Evolutionary conservation across 768 basidiomycete genomes (phyloP), one percentile per base, ranked within the genome.

Genomic region (Pleurotus djamor): DNA sequence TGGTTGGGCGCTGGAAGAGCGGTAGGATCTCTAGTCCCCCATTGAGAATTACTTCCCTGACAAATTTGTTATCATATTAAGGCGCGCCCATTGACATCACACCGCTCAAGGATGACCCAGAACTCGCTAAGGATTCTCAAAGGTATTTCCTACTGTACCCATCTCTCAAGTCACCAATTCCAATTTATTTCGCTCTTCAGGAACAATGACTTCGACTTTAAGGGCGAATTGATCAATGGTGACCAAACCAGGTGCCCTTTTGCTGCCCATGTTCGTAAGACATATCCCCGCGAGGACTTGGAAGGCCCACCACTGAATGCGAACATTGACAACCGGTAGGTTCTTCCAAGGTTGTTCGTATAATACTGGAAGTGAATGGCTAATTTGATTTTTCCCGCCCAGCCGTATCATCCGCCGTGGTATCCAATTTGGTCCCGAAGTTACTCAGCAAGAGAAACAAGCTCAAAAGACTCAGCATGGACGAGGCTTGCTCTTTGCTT

Each of bases 1-100:
- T 84, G 61, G 72, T 83, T 21, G 83, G 83, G 10, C 72, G 83
- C 16, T 84, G 82, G 82, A 82, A 81, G 75, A 81, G 79, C 50
- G 80, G 81, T 79, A 65, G 44, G 75, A 3, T 65, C 35, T 16
- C 21, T 49, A 38, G 35, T 43, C 14, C 13, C 45, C 13, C 10
- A 41, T 41, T 4, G 38, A 28, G 4, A 58, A 14, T 41, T 43
- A 35, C 50, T 3, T 34, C 10, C 21, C 37, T 33, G 17, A 17
- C 35, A 16, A 33, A 10, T 8, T 5, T 14, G 21, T 21, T 60
- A 66, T 66, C 10, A 66, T 14, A 33, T 41, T 35, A 21, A 77
- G 77, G 78, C 61, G 75, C 82, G 9, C 83, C 83, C 4, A 70
- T 83, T 56, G 79, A 80, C 50, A 59, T 77, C 4, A 62, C 74